Conservation (phyloP, 495 filamentous ascomycete species). For the Penicillium egyptiacum region DNA sequence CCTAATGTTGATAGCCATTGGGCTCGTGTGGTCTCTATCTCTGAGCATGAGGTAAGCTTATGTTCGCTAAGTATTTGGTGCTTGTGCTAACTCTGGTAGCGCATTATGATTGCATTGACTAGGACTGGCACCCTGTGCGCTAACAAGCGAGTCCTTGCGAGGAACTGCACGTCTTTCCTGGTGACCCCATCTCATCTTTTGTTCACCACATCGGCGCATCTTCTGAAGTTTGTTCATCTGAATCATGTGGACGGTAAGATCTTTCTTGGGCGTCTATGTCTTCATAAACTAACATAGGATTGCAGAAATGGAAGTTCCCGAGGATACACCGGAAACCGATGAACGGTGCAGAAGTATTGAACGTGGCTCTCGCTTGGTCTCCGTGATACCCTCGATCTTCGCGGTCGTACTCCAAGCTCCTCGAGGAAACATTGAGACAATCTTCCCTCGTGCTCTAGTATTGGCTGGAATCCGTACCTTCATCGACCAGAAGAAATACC, state of each 20-base stretch:
- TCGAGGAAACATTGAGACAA: slow-evolving; percentile 91
- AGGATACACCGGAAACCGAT: slow-evolving; percentile 86
- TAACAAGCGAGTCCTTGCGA: slow-evolving; percentile 68
- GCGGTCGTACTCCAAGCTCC: slow-evolving; percentile 88
- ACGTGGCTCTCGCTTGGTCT: slow-evolving; percentile 80
- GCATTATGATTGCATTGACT: slow-evolving; percentile 55
- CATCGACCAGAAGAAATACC: slow-evolving; percentile 78
- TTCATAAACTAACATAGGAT: slow-evolving; percentile 6
- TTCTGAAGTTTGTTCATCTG: slow-evolving; percentile 91
- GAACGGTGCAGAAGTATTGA: slow-evolving; percentile 92
- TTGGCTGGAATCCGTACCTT: slow-evolving; percentile 80
- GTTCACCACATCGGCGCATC: slow-evolving; percentile 86
- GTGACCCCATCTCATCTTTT: slow-evolving; percentile 81
- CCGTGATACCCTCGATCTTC: slow-evolving; percentile 84
- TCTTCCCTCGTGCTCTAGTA: slow-evolving; percentile 89
- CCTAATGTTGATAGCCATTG: slow-evolving; percentile 44
- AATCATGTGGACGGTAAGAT: slow-evolving; percentile 61
- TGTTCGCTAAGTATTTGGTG: not conserved
- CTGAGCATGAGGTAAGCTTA: slow-evolving; percentile 39
- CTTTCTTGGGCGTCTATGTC: not conserved
- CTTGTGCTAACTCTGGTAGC: slow-evolving; percentile 29
- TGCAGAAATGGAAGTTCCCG: slow-evolving; percentile 73
- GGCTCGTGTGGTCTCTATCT: slow-evolving; percentile 40
- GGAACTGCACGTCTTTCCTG: slow-evolving; percentile 88
- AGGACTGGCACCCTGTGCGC: slow-evolving; percentile 74